Base-by-base conservation (phyloP, 108 stramenopile species). In the Cyclostephanos tholiformis region DNA sequence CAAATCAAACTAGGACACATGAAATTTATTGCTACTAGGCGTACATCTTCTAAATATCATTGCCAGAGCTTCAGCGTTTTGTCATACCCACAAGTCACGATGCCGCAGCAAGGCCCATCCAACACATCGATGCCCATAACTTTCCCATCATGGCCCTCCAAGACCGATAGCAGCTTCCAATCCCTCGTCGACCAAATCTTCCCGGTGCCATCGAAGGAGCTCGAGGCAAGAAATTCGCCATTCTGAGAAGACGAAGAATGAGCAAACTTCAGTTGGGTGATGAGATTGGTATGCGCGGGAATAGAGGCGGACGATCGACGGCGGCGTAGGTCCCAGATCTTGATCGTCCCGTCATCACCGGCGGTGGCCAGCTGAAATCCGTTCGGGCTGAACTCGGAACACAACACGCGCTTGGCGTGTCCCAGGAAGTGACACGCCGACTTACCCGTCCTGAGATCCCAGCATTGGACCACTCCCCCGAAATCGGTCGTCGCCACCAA, bases 91-190 rank as follows among this genome's bases (percentile, higher is more conserved):
- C 92, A 88, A 17, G 91, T 90, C 13, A 93, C 88, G 23, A 93
- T 44, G 23, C 83, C 73, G 41, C 77, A 64, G 53, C 86, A 63
- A 4, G 38, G 65, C 2, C 71, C 83, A 52, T 82, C 75, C 57
- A 91, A 66, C 13, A 96, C 32, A 70, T 86, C 95, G 11, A 93
- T 84, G 7, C 95, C 89, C 86, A 91, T 96, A 14, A 97, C 95
- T 80, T 99, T 97, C 49, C 97, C 97, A 63, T 96, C 97, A 71
- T 98, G 99, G 4, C 97, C 99, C 60, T 94, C 86, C 44, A 98
- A 76, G 10, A 82, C 83, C 9, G 90, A 69, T 60, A 97, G 43
- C 32, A 88, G 58, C 61, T 90, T 91, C 97, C 97, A 98, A 56
- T 90, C 88, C 66, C 96, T 76, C 14, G 91, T 91, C 39, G 87